phyloP scores from a whole-genome alignment of 176 grass and related monocot genomes.

The Saccharum officinarum region DNA sequence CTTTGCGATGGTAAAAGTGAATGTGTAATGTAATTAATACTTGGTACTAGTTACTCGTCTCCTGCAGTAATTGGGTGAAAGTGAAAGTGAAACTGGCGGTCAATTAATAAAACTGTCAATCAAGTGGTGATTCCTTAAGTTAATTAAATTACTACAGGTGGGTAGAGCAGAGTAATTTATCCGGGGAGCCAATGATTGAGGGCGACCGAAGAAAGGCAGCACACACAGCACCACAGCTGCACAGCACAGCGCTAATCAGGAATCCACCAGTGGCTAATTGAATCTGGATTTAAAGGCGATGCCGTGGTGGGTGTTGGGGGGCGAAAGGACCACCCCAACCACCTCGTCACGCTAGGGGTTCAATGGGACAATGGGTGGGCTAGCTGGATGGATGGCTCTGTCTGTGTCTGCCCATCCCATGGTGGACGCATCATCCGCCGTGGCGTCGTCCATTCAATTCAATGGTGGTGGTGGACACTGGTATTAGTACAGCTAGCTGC shows the following conservation, averaged over 20 bases:
- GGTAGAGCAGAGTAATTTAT: neutral
- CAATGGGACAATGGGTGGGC: no score
- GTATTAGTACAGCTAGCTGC: no score
- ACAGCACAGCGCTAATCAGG: neutral
- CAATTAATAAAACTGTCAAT: neutral
- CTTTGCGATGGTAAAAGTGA: neutral
- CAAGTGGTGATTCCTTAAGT: neutral
- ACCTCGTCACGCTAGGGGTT: slow-evolving; percentile 16
- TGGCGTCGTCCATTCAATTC: neutral
- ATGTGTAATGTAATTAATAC: neutral
- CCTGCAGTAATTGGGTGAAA: neutral
- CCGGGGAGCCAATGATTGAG: slow-evolving; percentile 12
- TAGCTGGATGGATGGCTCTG: neutral
- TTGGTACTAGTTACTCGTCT: no score
- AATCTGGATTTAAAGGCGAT: slow-evolving; percentile 23
- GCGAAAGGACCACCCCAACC: slow-evolving; percentile 48
- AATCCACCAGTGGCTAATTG: neutral
- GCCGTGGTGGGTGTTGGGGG: slow-evolving; percentile 28
- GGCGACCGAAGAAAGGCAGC: neutral
- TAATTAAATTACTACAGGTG: neutral
- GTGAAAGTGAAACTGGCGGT: neutral
- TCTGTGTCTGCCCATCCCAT: neutral
- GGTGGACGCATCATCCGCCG: neutral
- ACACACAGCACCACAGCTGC: neutral
- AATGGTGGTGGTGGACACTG: no score